A percentile compares a stretch with the other conserved stretches of the same genome.
phyloP scores from a whole-genome alignment of 495 filamentous ascomycete genomes.

The Extremus antarcticus region DNA sequence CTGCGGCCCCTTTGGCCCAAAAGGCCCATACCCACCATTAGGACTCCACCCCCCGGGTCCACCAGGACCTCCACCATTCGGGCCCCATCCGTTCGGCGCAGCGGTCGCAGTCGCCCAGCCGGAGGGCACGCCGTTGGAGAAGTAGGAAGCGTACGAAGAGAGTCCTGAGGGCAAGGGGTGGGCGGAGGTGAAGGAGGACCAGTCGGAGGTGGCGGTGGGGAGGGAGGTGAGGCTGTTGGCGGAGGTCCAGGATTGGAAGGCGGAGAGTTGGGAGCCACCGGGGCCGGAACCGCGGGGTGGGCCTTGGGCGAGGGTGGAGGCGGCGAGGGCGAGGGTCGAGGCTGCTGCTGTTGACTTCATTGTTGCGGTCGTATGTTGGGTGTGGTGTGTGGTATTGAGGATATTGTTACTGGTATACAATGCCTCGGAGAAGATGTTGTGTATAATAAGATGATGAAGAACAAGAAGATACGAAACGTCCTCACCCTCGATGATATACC shows the following conservation, averaged over 20 bases:
- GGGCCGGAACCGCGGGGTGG: neutral
- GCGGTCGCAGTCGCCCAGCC: neutral
- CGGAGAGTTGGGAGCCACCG: neutral
- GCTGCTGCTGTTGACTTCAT: too few species aligned
- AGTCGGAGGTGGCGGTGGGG: conserved; percentile 12
- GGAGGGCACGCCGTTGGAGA: neutral
- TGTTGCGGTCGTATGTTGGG: too few species aligned
- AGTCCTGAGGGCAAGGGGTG: conserved; percentile 9
- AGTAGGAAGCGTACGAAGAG: neutral
- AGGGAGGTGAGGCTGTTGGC: conserved; percentile 6
- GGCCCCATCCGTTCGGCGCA: neutral
- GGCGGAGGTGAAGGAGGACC: conserved; percentile 6
- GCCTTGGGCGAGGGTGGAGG: too few species aligned
- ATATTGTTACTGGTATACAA: too few species aligned
- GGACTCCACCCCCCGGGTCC: neutral
- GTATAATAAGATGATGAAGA: too few species aligned
- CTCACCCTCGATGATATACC: too few species aligned
- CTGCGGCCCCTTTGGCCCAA: neutral
- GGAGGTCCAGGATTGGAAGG: conserved; percentile 6
- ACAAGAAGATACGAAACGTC: too few species aligned
- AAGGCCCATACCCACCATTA: neutral
- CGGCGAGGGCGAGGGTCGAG: too few species aligned
- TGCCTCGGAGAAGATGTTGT: too few species aligned
- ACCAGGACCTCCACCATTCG: too few species aligned
- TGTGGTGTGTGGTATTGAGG: too few species aligned